Evolutionary conservation across 2,329 filamentous ascomycete genomes (phyloP).

Genomic region (Pyrenochaeta sp.): DNA sequence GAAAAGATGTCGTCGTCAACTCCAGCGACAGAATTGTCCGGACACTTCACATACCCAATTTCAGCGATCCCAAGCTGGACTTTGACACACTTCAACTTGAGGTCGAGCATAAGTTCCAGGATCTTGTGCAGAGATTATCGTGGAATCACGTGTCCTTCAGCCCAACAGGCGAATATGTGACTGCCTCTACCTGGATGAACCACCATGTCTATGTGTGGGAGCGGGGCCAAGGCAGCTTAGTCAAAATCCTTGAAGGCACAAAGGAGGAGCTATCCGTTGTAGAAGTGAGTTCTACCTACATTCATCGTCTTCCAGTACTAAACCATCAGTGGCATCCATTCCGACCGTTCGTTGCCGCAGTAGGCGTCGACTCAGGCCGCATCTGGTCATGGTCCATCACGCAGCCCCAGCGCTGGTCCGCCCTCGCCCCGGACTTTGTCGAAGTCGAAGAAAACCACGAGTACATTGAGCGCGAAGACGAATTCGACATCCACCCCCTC

Average conservation of each 20-base stretch:
- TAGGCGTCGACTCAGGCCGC: constrained; percentile 88
- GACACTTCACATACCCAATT: constrained; percentile 87
- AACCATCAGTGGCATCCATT: constrained; percentile 80
- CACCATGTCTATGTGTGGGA: constrained; percentile 99
- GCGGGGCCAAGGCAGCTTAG: constrained; percentile 87
- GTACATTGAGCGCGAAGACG: constrained; percentile 93
- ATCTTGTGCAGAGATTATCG: constrained; percentile 90
- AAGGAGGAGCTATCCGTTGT: constrained; percentile 96
- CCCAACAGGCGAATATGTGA: constrained; percentile 92
- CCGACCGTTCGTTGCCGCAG: constrained; percentile 85
- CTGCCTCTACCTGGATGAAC: constrained; percentile 96
- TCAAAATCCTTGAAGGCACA: constrained; percentile 95
- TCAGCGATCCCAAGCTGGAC: constrained; percentile 69
- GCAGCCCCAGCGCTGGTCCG: constrained; percentile 96
- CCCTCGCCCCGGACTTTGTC: constrained; percentile 92
- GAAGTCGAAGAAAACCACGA: constrained; percentile 99
- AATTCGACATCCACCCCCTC: constrained; percentile 96
- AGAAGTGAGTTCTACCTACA: constrained; percentile 57
- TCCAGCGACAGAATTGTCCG: constrained; percentile 94
- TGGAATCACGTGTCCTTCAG: constrained; percentile 99
- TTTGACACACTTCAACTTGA: constrained; percentile 87
- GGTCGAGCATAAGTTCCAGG: constrained; percentile 97
- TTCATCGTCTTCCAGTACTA: background rate
- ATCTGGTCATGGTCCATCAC: constrained; percentile 97
- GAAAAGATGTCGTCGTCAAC: constrained; percentile 88